Conservation (phyloP, 495 filamentous ascomycete species). For the Penicillium diatomitis region DNA sequence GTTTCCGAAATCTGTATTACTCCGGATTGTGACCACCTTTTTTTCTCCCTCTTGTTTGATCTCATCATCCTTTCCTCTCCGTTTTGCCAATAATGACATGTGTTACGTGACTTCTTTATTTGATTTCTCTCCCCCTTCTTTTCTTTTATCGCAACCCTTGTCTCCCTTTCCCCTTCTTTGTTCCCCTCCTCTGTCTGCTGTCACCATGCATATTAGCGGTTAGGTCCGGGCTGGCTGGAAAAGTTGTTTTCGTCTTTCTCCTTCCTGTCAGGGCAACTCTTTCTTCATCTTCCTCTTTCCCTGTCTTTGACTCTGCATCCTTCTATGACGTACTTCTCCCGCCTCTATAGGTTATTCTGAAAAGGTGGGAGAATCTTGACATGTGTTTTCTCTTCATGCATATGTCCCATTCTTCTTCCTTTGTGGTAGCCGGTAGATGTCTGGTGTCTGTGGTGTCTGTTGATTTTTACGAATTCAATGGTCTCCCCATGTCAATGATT, state of each 20-base stretch:
- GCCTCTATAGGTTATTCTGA: no score
- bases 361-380: no score
- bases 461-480: conserved; percentile 7
- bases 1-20: conserved; percentile 36
- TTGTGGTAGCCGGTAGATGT: not conserved
- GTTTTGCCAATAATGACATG: conserved; percentile 34
- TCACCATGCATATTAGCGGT: conserved; percentile 44
- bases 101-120: conserved; percentile 31
- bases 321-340: not conserved
- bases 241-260: conserved; percentile 30
- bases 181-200: conserved; percentile 2
- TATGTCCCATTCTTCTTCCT: not conserved
- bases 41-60: not conserved
- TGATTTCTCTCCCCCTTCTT: conserved; percentile 4
- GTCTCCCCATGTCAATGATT: conserved; percentile 6
- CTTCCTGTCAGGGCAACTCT: conserved; percentile 25
- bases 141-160: conserved; percentile 1
- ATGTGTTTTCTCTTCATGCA: not conserved
- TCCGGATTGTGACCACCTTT: conserved; percentile 23
- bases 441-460: conserved; percentile 5
- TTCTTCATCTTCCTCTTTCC: conserved; percentile 13
- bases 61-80: not conserved
- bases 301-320: not conserved
- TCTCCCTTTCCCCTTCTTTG: no score
- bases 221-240: conserved; percentile 31